Evolutionary conservation across 1,284 basidiomycete species (phyloP), one percentile per base, ranked within the genome.

Genomic region (Meira nashicola): DNA sequence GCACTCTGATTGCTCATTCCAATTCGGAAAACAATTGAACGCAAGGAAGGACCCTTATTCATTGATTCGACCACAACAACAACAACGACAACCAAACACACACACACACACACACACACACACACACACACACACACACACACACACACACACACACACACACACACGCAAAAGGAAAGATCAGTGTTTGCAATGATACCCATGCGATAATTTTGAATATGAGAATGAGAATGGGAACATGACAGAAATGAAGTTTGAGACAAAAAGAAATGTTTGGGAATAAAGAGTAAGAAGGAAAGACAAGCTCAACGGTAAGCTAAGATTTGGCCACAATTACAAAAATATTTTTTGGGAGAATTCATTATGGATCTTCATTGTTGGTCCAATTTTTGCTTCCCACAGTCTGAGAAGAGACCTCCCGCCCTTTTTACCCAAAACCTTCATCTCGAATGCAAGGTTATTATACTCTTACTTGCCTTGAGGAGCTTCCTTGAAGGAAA

Each of bases 401-500:
- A 33, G 8, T 33, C 8, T 33, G 28, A 33, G 28, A 33, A 33
- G 8, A 43, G 10, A 3, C 19, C 41, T 43, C 19, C 41, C 41
- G 6, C 41, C 3, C 41, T 10, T 21, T 10, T 21, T 15, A 15
- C 10, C 19, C 41, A 43, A 3, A 43, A 15, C 41, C 10, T 21
- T 21, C 41, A 48, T 21, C 46, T 48, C 46, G 21, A 48, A 19
- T 2, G 12, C 25, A 14, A 48, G 12, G 12, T 48, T 12, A 8
- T 48, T 48, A 3, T 40, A 39, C 12, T 15, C 37, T 53, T 53
- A 53, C 50, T 53, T 53, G 50, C 50, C 50, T 15, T 37, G 28
- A 38, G 50, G 50, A 53, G 50, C 74, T 58, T 76, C 74, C 73
- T 77, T 77, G 71, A 72, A 77, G 73, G 89, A 87, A 78, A 93